Evolutionary conservation across 805 yeast genomes (phyloP).

Genomic region (Babjeviella inositovora): DNA sequence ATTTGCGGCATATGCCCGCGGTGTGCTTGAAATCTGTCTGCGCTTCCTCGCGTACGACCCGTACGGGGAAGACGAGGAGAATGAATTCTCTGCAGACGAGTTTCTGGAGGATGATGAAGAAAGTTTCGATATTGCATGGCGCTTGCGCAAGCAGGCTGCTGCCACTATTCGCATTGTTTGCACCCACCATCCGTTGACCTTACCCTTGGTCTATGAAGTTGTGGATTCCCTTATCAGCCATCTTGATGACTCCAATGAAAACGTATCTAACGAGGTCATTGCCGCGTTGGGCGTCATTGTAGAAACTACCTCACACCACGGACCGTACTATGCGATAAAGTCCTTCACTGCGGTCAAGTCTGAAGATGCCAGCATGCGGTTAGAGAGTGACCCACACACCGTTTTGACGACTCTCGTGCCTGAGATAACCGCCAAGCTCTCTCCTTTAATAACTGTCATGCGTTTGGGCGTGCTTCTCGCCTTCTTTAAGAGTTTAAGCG

Average conservation of each 20-base stretch:
- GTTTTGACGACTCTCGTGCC: neutral
- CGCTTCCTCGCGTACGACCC: slow-evolving; percentile 28
- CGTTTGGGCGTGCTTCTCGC: no score
- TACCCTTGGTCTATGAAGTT: slow-evolving; percentile 15
- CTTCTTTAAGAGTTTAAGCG: no score
- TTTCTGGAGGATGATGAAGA: slow-evolving; percentile 18
- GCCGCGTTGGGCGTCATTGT: slow-evolving; percentile 24
- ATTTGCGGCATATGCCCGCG: slow-evolving; percentile 8
- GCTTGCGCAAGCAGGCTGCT: slow-evolving; percentile 36
- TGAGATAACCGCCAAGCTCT: neutral
- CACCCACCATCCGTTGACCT: slow-evolving; percentile 14
- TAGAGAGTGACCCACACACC: slow-evolving; percentile 1
- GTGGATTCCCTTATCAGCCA: slow-evolving; percentile 14
- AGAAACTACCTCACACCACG: slow-evolving; percentile 9
- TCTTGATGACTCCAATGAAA: slow-evolving; percentile 24
- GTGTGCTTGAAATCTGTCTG: slow-evolving; percentile 10
- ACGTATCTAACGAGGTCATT: slow-evolving; percentile 34
- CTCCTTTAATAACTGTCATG: no score
- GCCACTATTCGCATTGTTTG: slow-evolving; percentile 20
- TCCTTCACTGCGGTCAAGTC: slow-evolving; percentile 8
- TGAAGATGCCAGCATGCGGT: slow-evolving; percentile 5
- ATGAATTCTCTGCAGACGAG: slow-evolving; percentile 26
- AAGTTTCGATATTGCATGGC: slow-evolving; percentile 39
- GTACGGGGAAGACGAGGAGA: slow-evolving; percentile 22
- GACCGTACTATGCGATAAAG: slow-evolving; percentile 12